phyloP scores from a whole-genome alignment of 768 basidiomycete species.

The Cubamyces sp. region DNA sequence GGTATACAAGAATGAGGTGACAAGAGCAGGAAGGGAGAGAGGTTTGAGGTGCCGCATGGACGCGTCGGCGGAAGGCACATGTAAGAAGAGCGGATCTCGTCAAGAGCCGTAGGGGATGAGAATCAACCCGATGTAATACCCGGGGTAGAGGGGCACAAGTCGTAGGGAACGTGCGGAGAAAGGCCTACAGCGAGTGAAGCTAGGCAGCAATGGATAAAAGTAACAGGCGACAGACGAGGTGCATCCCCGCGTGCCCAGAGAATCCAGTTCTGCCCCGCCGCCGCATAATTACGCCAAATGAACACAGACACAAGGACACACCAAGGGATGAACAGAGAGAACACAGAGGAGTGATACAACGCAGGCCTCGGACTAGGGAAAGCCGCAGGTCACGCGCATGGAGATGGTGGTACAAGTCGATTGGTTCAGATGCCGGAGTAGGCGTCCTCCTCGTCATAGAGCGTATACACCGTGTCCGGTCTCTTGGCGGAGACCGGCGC shows the following conservation, averaged over 20 bases:
- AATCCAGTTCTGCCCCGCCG: conserved; percentile 33
- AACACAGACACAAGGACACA: conserved; percentile 16
- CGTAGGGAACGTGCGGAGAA: background rate
- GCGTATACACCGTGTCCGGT: conserved; percentile 52
- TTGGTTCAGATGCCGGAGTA: conserved; percentile 64
- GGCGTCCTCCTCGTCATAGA: conserved; percentile 68
- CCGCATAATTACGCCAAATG: conserved; percentile 24
- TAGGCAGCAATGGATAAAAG: conserved; percentile 3
- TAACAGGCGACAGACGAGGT: conserved; percentile 18
- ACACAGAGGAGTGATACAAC: conserved; percentile 16
- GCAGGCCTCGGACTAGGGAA: background rate
- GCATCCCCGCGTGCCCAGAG: conserved; percentile 30
- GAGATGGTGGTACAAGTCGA: conserved; percentile 14
- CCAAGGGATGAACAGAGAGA: background rate
- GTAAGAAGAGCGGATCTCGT: conserved; percentile 1
- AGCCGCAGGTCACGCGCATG: background rate
- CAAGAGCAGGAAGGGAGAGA: background rate
- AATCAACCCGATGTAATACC: background rate
- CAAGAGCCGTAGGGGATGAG: conserved; percentile 3
- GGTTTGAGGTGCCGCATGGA: background rate
- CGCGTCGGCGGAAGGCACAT: background rate
- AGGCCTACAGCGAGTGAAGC: background rate
- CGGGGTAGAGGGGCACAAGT: no score
- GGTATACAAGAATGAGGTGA: background rate
- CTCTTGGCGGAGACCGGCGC: conserved; percentile 37